Base-by-base conservation (phyloP, 106 monocot genomes). In the Alisma plantagoaquatica region DNA sequence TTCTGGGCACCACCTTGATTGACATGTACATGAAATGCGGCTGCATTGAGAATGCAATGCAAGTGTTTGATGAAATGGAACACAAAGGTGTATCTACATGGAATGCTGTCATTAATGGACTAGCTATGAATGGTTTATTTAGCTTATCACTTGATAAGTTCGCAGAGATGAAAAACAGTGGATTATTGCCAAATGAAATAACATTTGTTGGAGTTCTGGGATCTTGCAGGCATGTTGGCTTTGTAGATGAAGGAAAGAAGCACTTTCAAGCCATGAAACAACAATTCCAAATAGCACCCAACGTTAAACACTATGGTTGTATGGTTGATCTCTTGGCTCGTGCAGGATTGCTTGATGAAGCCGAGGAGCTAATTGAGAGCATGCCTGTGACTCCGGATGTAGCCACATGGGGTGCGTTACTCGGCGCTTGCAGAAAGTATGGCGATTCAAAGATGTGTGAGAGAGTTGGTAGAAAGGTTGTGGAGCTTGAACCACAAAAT, bases 11-110 rank as follows among this genome's bases (percentile, higher is more conserved):
- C 10, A 59, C 81, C 41, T 61, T 98, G 12, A 43, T 98, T n/a
- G 81, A 90, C 47, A 98, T 88, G 88, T 96, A 98, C 68, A 89
- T 98, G 96, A 98, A 98, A 71, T 98, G 70, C 53, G 90, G 96
- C 10, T 76, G 74, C 32, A 60, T 59, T 1, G 70, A 61, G n/a
- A 53, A 73, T 23, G 89, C 96, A 27, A 31, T 75, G 38, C 56
- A 67, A 24, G 73, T 89, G 12, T 98, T 98, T 35, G 26, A 76
- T 59, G 58, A 23, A 19, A 70, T 84, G 71, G 66, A 76, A 44
- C 61, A 79, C 24, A 78, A 45, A 56, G 64, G 74, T 16, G 31
- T 59, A 28, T 82, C 96, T 23, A 67, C 78, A 18, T 98, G 96
- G 96, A 98, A 98, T 67, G 84, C 96, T 20, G 46, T 63, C 31